Base-by-base conservation (phyloP, 2,329 filamentous ascomycete genomes). In the Zasmidium cellare region DNA sequence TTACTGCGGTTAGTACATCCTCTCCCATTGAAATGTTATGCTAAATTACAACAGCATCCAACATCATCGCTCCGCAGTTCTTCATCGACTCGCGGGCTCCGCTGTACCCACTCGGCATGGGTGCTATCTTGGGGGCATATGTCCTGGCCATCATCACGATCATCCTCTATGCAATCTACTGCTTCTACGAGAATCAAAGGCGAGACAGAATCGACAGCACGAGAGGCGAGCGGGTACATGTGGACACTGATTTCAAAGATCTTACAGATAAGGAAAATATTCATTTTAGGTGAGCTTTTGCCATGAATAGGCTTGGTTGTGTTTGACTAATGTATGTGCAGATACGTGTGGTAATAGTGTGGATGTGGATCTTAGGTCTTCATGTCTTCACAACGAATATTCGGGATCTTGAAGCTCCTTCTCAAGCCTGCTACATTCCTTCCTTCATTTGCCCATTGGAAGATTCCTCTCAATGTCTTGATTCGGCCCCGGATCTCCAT, bases 1-100 rank as follows among this genome's bases (percentile, higher is more conserved):
- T 1, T 69, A 69, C 44, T 69, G 65, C 46, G 51, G 66, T 38
- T 62, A 67, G 55, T 49, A 12, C 35, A 16, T 22, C 22, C 16
- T 11, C 25, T 28, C 25, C 6, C 11, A 5, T 28, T 28, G 5
- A 28, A 11, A 28, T 11, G 25, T 28, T 28, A 28, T 28, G 25
- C 6, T 11, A 6, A 28, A 18, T 20, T 35, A 25, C 3, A 49
- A 18, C 48, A 51, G 48, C 18, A 9, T 51, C 48, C 1, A 71
- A 71, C 31, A 61, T 61, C 51, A 55, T 61, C 46, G 59, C 47
- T 14, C 60, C 60, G 2, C 58, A 58, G 18, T 53, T 60, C 28
- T 60, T 63, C 49, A 45, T 49, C 19, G 55, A 55, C 12, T 57
- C 56, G 11, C 53, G 56, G 9, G 56, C 58, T 9, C 53, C 48